phyloP scores from a whole-genome alignment of 192 early-diverging fungal genomes.

The Coemansia umbellata region DNA sequence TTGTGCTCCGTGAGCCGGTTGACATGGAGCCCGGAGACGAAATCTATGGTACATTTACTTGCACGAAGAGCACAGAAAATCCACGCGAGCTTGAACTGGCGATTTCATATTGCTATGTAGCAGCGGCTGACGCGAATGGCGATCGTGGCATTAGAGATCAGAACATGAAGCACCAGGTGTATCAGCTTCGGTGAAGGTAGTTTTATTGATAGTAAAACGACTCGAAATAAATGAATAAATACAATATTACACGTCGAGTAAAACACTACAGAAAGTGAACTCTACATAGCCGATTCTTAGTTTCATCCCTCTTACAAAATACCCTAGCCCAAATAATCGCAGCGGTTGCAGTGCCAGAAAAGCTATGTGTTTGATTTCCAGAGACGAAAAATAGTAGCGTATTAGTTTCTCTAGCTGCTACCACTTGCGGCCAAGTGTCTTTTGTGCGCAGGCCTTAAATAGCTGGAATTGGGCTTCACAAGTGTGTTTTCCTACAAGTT shows the following conservation, averaged over 20 bases:
- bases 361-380: too few species aligned
- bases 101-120: conserved; percentile 49
- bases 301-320: too few species aligned
- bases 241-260: too few species aligned
- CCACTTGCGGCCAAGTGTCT: conserved; percentile 49
- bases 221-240: too few species aligned
- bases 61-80: conserved; percentile 61
- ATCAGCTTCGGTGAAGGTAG: conserved; percentile 43
- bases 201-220: too few species aligned
- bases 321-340: too few species aligned
- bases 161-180: conserved; percentile 16
- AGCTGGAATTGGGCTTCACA: conserved; percentile 57
- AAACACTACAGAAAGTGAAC: not conserved
- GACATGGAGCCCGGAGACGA: conserved; percentile 50
- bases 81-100: conserved; percentile 69
- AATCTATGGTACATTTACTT: conserved; percentile 60
- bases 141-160: not conserved
- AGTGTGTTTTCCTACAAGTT: conserved; percentile 55
- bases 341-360: too few species aligned
- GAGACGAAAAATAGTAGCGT: too few species aligned
- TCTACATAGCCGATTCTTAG: not conserved
- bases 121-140: not conserved
- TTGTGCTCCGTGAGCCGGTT: conserved; percentile 65
- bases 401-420: conserved; percentile 7
- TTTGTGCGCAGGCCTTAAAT: conserved; percentile 57